phyloP scores from a whole-genome alignment of 129 eudicot genomes.

The Pittosporum tobira region DNA sequence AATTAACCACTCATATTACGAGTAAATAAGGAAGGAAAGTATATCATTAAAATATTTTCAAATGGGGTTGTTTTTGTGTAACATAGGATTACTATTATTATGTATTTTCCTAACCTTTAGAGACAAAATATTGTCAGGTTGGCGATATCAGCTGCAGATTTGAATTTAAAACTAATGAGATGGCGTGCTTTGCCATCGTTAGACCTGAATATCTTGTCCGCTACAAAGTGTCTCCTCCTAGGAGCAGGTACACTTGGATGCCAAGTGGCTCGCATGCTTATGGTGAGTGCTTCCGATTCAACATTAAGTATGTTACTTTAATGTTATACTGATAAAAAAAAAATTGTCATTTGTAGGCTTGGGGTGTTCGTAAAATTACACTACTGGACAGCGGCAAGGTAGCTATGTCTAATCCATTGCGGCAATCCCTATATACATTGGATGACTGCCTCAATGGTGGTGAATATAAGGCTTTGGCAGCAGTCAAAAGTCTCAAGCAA shows the following conservation, averaged over 20 bases:
- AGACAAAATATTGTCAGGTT: constrained; percentile 39
- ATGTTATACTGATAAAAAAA: background rate
- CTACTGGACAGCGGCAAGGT: constrained; percentile 88
- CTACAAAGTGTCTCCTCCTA: constrained; percentile 72
- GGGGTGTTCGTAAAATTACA: constrained; percentile 92
- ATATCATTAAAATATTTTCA: no score
- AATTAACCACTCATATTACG: no score
- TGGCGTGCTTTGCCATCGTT: constrained; percentile 95
- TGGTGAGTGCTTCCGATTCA: constrained; percentile 45
- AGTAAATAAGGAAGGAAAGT: no score
- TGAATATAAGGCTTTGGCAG: constrained; percentile 63
- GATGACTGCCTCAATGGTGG: constrained; percentile 87
- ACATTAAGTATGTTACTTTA: background rate
- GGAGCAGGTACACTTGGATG: constrained; percentile 99
- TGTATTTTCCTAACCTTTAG: background rate
- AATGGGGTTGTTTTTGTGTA: no score
- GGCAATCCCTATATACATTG: constrained; percentile 80
- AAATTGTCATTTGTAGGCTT: constrained; percentile 44
- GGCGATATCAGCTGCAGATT: constrained; percentile 86
- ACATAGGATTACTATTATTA: no score
- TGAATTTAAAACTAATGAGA: constrained; percentile 84
- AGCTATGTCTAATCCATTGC: constrained; percentile 86
- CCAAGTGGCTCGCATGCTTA: constrained; percentile 94
- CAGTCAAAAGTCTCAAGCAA: constrained; percentile 53
- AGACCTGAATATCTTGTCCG: constrained; percentile 47